phyloP scores from a whole-genome alignment of 192 early-diverging fungal species.

The Cladochytrium replicatum region DNA sequence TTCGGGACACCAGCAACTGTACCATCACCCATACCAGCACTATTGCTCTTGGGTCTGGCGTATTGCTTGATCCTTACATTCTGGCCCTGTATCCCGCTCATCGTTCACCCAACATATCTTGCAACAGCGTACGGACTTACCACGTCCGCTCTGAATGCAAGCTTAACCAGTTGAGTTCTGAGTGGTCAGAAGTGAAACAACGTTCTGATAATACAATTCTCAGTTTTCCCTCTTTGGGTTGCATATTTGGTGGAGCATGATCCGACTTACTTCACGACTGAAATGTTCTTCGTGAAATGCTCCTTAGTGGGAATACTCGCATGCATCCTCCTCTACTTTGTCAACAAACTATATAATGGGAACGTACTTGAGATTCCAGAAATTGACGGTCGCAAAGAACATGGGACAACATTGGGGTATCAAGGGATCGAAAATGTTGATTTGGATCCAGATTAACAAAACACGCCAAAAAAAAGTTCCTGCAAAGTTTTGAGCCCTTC shows the following conservation, averaged over 20 bases:
- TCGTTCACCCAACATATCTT: slow-evolving; percentile 25
- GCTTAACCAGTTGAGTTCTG: not conserved
- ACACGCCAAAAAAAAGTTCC: too few species aligned
- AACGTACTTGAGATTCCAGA: too few species aligned
- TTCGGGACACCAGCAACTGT: slow-evolving; percentile 9
- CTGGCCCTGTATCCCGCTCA: slow-evolving; percentile 39
- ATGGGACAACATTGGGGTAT: too few species aligned
- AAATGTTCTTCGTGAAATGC: slow-evolving; percentile 37
- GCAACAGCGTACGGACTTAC: slow-evolving; percentile 34
- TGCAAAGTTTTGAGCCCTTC: too few species aligned
- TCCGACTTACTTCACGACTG: slow-evolving; percentile 20
- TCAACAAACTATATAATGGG: too few species aligned
- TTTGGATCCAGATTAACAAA: too few species aligned
- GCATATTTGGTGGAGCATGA: slow-evolving; percentile 35
- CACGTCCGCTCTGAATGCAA: slow-evolving; percentile 9
- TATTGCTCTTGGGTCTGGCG: slow-evolving; percentile 34
- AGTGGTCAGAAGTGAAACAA: slow-evolving; percentile 31
- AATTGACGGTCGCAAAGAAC: too few species aligned
- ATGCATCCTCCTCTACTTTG: too few species aligned
- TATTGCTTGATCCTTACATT: slow-evolving; percentile 39
- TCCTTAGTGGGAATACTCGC: too few species aligned
- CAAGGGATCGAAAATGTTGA: too few species aligned
- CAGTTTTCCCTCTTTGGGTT: slow-evolving; percentile 45
- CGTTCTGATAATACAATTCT: slow-evolving; percentile 42
- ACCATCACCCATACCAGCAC: slow-evolving; percentile 28